Conservation (phyloP, 805 yeast genomes). For the Schizosaccharomyces pombe region ASM294v3 CU329670.1:2128001-2128500, state of each 20-base stretch:
- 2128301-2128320: slow-evolving; percentile 10
- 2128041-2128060: neutral
- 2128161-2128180: slow-evolving; percentile 8
- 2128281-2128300: slow-evolving; percentile 8
- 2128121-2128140: slow-evolving; percentile 8
- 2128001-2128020: slow-evolving; percentile 32
- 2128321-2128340: slow-evolving; percentile 9
- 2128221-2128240: slow-evolving; percentile 6
- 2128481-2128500: neutral
- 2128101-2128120: slow-evolving; percentile 9
- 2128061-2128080: slow-evolving; percentile 2
- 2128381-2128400: no score
- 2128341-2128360: neutral
- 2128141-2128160: neutral
- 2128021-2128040: slow-evolving; percentile 6
- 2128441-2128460: neutral
- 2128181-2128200: slow-evolving; percentile 10
- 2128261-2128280: slow-evolving; percentile 5
- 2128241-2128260: neutral
- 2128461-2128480: neutral
- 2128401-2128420: no score
- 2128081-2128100: slow-evolving; percentile 8
- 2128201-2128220: slow-evolving; percentile 8
- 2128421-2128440: neutral
- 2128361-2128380: neutral